These are phyloP conservation scores for Entonaema liquescens DNA, from an alignment of 495 filamentous ascomycete genomes.

Conservation along the genomic window DNA sequence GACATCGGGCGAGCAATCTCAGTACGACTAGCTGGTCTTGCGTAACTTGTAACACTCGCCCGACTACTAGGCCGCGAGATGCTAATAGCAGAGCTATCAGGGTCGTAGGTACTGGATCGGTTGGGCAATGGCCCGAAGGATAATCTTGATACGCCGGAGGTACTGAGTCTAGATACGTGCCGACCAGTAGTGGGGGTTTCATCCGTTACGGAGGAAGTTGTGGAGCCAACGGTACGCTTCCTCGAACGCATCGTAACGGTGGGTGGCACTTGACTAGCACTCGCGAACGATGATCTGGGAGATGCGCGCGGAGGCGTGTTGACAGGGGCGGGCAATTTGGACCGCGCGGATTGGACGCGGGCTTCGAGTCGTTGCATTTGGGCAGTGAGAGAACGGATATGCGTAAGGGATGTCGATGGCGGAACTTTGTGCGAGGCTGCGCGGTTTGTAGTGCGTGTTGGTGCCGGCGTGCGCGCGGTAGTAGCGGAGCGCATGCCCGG, in stretches of 20 bases:
- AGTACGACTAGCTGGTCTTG: constrained; percentile 58
- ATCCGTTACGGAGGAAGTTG: constrained; percentile 60
- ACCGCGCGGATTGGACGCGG: constrained; percentile 90
- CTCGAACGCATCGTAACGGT: constrained; percentile 80
- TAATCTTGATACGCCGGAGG: constrained; percentile 62
- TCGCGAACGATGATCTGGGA: constrained; percentile 66
- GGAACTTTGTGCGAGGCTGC: constrained; percentile 63
- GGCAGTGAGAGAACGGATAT: constrained; percentile 90
- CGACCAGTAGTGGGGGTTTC: constrained; percentile 57
- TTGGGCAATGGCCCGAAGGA: constrained; percentile 64
- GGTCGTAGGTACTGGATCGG: constrained; percentile 47
- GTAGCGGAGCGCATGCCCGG: constrained; percentile 50
- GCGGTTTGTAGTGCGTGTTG: constrained; percentile 45
- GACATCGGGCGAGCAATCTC: constrained; percentile 72
- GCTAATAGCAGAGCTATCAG: constrained; percentile 49
- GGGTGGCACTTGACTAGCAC: constrained; percentile 68
- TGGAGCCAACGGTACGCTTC: constrained; percentile 73
- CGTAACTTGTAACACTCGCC: constrained; percentile 63
- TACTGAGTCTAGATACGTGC: constrained; percentile 60
- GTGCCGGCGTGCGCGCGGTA: constrained; percentile 46
- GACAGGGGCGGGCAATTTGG: constrained; percentile 84
- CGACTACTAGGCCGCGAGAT: constrained; percentile 68
- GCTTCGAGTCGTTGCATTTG: constrained; percentile 97
- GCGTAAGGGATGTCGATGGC: constrained; percentile 85
- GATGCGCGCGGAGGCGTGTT: constrained; percentile 83